Base-by-base conservation (phyloP, 768 basidiomycete species). In the Boletus fagicola region DNA sequence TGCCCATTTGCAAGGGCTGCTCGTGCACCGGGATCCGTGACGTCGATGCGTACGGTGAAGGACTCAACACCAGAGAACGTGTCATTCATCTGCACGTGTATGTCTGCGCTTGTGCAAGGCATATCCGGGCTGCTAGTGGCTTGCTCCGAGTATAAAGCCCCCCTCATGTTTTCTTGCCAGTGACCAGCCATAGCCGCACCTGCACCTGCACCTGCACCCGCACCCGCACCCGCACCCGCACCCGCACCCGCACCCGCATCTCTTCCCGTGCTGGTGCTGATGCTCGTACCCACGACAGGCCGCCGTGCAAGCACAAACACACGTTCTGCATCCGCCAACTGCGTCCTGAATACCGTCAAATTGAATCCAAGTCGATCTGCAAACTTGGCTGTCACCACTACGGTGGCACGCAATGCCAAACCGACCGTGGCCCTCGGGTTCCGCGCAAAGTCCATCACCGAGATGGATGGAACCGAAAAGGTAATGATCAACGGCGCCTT, bases 401-500 rank as follows among this genome's bases (percentile, higher is more conserved):
- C 12, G 1, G 52, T 67, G n/a, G 70, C 6, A 40, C 30, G 55
- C 40, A 70, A 22, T 30, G 51, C 39, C 39, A 70, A 49, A 9
- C 57, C 62, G 9, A 70, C 55, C 15, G 61, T 63, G 13, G 57
- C 52, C 22, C 6, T 7, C 8, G 51, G 48, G 40, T 57, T 56
- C 44, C 7, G 43, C 11, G 30, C 53, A 50, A 56, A 63, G 31
- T 55, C 44, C 42, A 70, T 52, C 24, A 70, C 38, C 0, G 43
- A 30, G 36, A 31, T 16, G 0, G 68, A 44, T 10, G 56, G 49
- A 15, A 59, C 28, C 8, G 61, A 54, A 51, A 72, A 71, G 4
- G 54, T 65, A 40, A 72, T 48, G 50, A 67, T 53, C 39, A 70
- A n/a, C 0, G 65, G 50, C 0, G 70, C 62, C 2, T 22, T 44